Percentiles rank a stretch among this genome's conserved stretches.
These are phyloP conservation scores for Jatropha curcas DNA, from an alignment of 345 rosid species.

Conservation along the genomic window DNA sequence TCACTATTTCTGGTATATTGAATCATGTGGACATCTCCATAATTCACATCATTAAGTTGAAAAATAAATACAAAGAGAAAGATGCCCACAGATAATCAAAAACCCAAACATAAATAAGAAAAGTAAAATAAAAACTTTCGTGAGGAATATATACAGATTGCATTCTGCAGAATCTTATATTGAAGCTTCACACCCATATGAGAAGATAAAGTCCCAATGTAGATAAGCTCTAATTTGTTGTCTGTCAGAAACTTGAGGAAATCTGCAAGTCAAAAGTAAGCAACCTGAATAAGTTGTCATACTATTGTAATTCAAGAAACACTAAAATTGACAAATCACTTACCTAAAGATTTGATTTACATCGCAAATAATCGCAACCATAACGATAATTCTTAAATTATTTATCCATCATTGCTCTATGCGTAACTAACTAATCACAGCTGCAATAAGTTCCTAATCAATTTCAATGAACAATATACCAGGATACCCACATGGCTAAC, in stretches of 20 bases:
- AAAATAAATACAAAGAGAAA: too few species aligned
- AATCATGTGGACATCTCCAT: too few species aligned
- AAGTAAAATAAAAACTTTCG: constrained; percentile 38
- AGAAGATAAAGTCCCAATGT: constrained; percentile 86
- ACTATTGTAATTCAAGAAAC: neutral
- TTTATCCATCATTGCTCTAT: constrained; percentile 47
- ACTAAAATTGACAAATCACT: constrained; percentile 17
- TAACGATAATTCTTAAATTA: constrained; percentile 82
- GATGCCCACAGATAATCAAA: neutral
- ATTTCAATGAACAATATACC: constrained; percentile 23
- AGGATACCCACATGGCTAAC: too few species aligned
- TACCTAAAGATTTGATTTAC: constrained; percentile 49
- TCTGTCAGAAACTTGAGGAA: constrained; percentile 40
- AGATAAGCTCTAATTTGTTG: constrained; percentile 74
- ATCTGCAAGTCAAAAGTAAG: constrained; percentile 44
- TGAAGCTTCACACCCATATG: constrained; percentile 99
- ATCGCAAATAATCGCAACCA: constrained; percentile 83
- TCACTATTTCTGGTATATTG: too few species aligned
- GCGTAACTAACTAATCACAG: constrained; percentile 51
- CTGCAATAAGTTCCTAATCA: constrained; percentile 54
- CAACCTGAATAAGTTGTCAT: neutral
- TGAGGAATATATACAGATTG: constrained; percentile 92
- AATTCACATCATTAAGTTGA: too few species aligned
- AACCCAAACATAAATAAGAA: neutral
- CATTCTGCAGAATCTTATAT: constrained; percentile 98